phyloP scores from a whole-genome alignment of 371 early-diverging fungal genomes.

The Rhizoclosmatium hyalinum region DNA sequence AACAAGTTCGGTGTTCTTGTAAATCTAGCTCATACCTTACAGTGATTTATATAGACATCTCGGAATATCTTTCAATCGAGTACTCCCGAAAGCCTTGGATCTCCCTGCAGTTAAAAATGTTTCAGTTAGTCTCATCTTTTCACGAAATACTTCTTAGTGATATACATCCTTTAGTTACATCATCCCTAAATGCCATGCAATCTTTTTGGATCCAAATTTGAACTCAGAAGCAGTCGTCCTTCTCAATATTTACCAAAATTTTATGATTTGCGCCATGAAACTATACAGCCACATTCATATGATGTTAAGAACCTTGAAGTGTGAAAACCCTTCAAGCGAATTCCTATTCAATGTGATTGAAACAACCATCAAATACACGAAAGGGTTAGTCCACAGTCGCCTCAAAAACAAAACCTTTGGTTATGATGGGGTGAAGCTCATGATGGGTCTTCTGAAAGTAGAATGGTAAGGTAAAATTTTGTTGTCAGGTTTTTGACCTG shows the following conservation, averaged over 20 bases:
- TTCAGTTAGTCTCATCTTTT: slow-evolving; percentile 41
- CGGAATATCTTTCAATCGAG: slow-evolving; percentile 54
- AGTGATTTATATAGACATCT: slow-evolving; percentile 36
- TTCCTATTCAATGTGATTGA: slow-evolving; percentile 26
- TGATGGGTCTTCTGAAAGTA: slow-evolving; percentile 24
- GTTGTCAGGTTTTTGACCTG: too few relatives aligned
- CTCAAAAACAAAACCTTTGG: slow-evolving; percentile 5
- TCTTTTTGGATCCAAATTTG: slow-evolving; percentile 66
- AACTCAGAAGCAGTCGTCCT: slow-evolving; percentile 64
- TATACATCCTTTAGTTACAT: slow-evolving; percentile 47
- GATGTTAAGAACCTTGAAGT: background rate
- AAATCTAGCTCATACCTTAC: background rate
- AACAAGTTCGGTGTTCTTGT: slow-evolving; percentile 32
- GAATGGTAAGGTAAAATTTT: slow-evolving; percentile 36
- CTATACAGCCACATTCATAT: slow-evolving; percentile 53
- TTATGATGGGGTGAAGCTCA: background rate
- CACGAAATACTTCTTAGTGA: background rate
- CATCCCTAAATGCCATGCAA: slow-evolving; percentile 57
- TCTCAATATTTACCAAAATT: slow-evolving; percentile 75
- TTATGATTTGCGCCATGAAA: slow-evolving; percentile 70
- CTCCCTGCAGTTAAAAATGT: slow-evolving; percentile 50
- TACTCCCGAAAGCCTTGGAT: slow-evolving; percentile 48
- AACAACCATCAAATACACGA: slow-evolving; percentile 33
- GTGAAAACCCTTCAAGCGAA: background rate
- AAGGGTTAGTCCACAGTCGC: slow-evolving; percentile 35